Conservation (phyloP, 176 grass and related monocot species). For the Juncus effusus region DNA sequence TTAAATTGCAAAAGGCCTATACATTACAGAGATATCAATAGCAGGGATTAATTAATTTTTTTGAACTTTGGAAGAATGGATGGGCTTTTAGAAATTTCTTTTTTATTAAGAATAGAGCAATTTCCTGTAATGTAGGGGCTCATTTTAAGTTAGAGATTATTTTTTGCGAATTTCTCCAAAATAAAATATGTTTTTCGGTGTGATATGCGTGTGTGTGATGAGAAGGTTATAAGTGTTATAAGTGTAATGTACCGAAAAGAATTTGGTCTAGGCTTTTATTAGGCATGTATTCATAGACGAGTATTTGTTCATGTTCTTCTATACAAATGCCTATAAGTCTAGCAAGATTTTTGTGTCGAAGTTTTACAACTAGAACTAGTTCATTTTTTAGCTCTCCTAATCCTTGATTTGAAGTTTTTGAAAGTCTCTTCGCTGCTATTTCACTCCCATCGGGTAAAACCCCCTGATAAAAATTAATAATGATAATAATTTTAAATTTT, state of each 20-base stretch:
- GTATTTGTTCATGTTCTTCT: slow-evolving; percentile 23
- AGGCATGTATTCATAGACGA: slow-evolving; percentile 41
- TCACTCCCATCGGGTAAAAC: background rate
- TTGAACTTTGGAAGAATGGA: no score
- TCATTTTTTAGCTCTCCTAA: slow-evolving; percentile 39
- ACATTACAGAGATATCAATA: background rate
- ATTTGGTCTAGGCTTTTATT: slow-evolving; percentile 30
- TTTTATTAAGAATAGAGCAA: background rate
- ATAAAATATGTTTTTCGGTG: no score
- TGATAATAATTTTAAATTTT: background rate
- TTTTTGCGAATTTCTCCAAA: no score
- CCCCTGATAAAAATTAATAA: slow-evolving; percentile 17
- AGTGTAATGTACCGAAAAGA: slow-evolving; percentile 23
- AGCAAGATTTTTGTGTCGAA: slow-evolving; percentile 39
- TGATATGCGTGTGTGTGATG: background rate
- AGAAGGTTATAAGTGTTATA: no score
- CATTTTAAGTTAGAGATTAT: background rate
- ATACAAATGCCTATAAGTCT: slow-evolving; percentile 29
- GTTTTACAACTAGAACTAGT: slow-evolving; percentile 26
- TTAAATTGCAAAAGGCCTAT: background rate
- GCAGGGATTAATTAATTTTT: no score
- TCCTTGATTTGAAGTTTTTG: slow-evolving; percentile 19
- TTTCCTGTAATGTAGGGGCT: background rate
- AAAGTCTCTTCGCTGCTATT: slow-evolving; percentile 37
- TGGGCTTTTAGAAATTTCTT: no score